Base-by-base conservation (phyloP, 2,329 filamentous ascomycete genomes). In the Talaromyces sp. region DNA sequence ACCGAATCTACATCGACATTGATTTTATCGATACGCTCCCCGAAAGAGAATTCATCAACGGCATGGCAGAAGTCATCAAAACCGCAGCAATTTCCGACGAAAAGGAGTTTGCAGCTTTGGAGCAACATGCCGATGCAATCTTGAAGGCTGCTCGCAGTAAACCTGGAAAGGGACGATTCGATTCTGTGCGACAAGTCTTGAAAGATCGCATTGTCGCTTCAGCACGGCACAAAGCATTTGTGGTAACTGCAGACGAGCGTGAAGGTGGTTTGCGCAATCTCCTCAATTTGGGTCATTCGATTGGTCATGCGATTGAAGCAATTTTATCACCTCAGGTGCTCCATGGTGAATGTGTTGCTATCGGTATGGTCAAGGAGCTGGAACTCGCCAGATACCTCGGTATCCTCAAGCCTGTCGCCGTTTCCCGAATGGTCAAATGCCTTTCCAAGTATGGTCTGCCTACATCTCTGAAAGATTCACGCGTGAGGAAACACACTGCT, bases 41-140 rank as follows among this genome's bases (percentile, higher is more conserved):
- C 0, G 89, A 90, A 69, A 86, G 95, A 70, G 94, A 99, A 79
- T 94, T 99, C 74, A 93, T 97, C 79, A 99, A 99, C 76, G 95
- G 95, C 67, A 97, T 99, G 94, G 95, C 94, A 31, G 95, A 99
- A 81, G 94, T 99, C 35, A 86, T 97, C 76, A 97, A 97, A 86
- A 99, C 95, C 3, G 95, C 95, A 3, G 95, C 95, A 62, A 98
- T 99, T 71, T 97, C 94, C 87, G 88, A 96, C 73, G 92, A 96
- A 78, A 80, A 84, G 10, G 94, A 97, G 74, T 99, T 99, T 75
- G 85, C 89, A 50, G 78, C 90, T 13, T 83, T 99, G 19, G 95
- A 99, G 76, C 84, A 90, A 70, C 92, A 95, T 72, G 93, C 93
- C 1, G 82, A 89, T 43, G 80, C 84, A 5, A 93, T 99, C 60